These are phyloP conservation scores for Leishmania mexicana DNA, from an alignment of 208 protist species.

Conservation along the genomic window DNA sequence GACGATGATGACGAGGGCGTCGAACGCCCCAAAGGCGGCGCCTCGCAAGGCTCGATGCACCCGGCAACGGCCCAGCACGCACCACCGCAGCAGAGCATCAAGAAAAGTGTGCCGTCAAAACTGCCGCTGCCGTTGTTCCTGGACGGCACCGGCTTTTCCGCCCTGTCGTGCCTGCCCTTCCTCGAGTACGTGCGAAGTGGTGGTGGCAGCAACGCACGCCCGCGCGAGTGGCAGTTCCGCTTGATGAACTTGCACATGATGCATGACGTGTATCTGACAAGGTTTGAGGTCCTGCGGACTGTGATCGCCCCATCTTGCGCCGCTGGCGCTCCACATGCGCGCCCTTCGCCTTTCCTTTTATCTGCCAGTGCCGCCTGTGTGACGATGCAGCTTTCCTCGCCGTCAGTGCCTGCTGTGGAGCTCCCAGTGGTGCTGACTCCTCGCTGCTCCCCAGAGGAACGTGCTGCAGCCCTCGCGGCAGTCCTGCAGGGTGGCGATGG, in stretches of 20 bases:
- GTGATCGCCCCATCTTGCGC: background rate
- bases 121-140: constrained; percentile 22
- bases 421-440: constrained; percentile 8
- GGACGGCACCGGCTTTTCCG: constrained; percentile 13
- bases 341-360: background rate
- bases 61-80: background rate
- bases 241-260: constrained; percentile 10
- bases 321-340: background rate
- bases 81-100: background rate
- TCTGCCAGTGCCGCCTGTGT: background rate
- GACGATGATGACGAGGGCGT: background rate
- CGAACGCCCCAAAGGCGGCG: background rate
- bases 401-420: constrained; percentile 2
- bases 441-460: constrained; percentile 16
- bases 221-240: constrained; percentile 8
- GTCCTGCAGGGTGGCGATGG: background rate
- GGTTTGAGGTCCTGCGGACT: constrained; percentile 9
- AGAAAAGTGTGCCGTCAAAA: background rate
- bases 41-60: background rate
- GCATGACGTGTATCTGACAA: constrained; percentile 19
- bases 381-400: background rate
- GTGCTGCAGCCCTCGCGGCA: background rate
- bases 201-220: background rate
- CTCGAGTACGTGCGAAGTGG: background rate
- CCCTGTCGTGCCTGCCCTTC: constrained; percentile 8